These are phyloP conservation scores for Rhynchosporium agropyri DNA, from an alignment of 2,329 filamentous ascomycete genomes.

Conservation along the genomic window DNA sequence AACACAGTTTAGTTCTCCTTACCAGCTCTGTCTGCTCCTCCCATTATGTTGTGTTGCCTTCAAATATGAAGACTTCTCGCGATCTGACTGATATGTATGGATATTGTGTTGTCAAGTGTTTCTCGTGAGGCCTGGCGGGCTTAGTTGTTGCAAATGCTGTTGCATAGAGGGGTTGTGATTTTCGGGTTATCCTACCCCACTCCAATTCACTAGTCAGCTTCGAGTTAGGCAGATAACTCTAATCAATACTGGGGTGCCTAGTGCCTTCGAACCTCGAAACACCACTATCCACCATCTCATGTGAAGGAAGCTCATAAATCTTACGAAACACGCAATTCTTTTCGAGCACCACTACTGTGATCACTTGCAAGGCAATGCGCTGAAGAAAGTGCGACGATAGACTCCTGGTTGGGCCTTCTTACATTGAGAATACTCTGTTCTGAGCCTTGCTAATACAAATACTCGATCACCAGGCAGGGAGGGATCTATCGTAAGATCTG, in stretches of 20 bases:
- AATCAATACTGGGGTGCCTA: too few species aligned
- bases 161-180: constrained; percentile 28
- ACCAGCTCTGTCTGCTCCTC: constrained; percentile 70
- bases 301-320: not conserved
- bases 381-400: constrained; percentile 43
- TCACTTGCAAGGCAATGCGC: constrained; percentile 34
- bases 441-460: constrained; percentile 45
- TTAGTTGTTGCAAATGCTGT: constrained; percentile 16
- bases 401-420: constrained; percentile 45
- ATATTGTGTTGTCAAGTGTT: too few species aligned
- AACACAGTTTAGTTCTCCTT: constrained; percentile 31
- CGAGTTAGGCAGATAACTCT: too few species aligned
- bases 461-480: constrained; percentile 40
- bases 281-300: too few species aligned
- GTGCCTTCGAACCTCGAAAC: too few species aligned
- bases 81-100: too few species aligned
- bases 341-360: not conserved
- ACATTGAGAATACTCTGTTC: constrained; percentile 41
- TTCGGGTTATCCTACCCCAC: constrained; percentile 20
- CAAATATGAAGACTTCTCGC: not conserved
- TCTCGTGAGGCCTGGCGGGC: too few species aligned
- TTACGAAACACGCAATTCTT: not conserved
- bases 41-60: constrained; percentile 57
- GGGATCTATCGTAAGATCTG: constrained; percentile 38
- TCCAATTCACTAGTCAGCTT: not conserved